Evolutionary conservation across 495 filamentous ascomycete species (phyloP).

Genomic region (Aspergillus homomorphus): DNA sequence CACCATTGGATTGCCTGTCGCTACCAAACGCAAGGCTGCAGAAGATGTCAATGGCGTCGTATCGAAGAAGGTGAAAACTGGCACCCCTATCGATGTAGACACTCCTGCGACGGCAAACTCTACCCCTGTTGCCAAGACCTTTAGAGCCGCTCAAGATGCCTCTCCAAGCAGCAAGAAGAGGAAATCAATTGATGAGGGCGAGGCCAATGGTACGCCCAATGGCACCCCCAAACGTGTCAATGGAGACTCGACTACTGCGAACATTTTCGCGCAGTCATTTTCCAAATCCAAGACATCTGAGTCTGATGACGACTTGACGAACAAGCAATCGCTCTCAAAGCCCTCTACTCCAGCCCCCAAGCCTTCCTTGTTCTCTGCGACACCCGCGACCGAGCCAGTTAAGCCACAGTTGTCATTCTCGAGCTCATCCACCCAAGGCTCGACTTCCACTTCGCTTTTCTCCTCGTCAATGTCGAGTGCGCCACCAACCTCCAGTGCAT

Average conservation of each 20-base stretch:
- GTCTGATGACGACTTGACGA: conserved; percentile 9
- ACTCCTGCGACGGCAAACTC: neutral
- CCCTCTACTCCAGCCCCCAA: conserved; percentile 20
- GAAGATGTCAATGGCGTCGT: conserved; percentile 10
- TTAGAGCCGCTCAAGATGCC: conserved; percentile 10
- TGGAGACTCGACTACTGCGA: conserved; percentile 36
- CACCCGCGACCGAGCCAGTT: conserved; percentile 22
- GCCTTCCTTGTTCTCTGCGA: conserved; percentile 19
- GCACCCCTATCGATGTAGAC: neutral
- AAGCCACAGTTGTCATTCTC: conserved; percentile 21
- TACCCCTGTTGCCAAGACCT: conserved; percentile 12
- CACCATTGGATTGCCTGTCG: conserved; percentile 33
- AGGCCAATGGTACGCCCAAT: conserved; percentile 19
- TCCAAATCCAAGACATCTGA: conserved; percentile 29
- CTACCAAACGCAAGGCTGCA: conserved; percentile 21
- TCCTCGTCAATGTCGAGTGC: conserved; percentile 12
- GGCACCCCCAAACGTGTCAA: conserved; percentile 20
- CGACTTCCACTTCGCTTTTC: conserved; percentile 13
- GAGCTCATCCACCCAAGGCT: conserved; percentile 12
- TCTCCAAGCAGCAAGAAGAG: conserved; percentile 20
- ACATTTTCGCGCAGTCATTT: conserved; percentile 44
- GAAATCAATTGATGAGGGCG: conserved; percentile 18
- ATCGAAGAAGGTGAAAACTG: conserved; percentile 23
- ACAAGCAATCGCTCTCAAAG: conserved; percentile 11
- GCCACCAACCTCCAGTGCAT: conserved; percentile 15